Evolutionary conservation across 148 eudicot genomes (phyloP).

Genomic region (Dysphania ambrosioides): DNA sequence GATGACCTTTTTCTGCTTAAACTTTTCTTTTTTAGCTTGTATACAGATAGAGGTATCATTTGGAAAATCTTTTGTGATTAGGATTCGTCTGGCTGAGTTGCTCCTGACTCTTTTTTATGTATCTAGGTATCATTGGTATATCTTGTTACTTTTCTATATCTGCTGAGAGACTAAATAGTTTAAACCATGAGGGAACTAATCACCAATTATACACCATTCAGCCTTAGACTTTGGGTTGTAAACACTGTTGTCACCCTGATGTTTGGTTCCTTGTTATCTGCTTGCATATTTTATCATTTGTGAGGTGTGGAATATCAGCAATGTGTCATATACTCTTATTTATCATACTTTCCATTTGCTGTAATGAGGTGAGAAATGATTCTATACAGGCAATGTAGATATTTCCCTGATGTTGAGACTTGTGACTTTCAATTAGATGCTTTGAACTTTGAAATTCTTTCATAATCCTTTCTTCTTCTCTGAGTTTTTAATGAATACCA

Average conservation of each 20-base stretch:
- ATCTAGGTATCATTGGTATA: not conserved
- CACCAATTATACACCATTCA: too few relatives aligned
- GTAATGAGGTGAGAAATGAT: not conserved
- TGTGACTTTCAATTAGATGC: not conserved
- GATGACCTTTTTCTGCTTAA: not conserved
- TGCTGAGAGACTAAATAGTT: not conserved
- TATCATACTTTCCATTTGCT: too few relatives aligned
- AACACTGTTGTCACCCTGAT: not conserved
- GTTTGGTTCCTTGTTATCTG: not conserved
- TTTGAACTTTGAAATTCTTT: not conserved
- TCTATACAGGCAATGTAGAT: not conserved
- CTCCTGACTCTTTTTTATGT: not conserved
- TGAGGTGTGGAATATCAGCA: too few relatives aligned
- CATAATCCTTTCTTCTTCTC: not conserved
- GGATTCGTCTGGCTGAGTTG: not conserved
- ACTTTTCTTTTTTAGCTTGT: not conserved
- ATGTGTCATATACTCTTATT: too few relatives aligned
- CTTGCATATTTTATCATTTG: not conserved
- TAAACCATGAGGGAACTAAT: too few relatives aligned
- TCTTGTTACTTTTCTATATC: not conserved
- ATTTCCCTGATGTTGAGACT: not conserved
- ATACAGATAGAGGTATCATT: not conserved
- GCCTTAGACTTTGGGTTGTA: not conserved
- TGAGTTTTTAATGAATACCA: not conserved
- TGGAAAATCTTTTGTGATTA: not conserved